Evolutionary conservation across 352 stramenopile genomes (phyloP), one percentile per base, ranked within the genome.

Genomic region (Halophytophthora polymorphica): DNA sequence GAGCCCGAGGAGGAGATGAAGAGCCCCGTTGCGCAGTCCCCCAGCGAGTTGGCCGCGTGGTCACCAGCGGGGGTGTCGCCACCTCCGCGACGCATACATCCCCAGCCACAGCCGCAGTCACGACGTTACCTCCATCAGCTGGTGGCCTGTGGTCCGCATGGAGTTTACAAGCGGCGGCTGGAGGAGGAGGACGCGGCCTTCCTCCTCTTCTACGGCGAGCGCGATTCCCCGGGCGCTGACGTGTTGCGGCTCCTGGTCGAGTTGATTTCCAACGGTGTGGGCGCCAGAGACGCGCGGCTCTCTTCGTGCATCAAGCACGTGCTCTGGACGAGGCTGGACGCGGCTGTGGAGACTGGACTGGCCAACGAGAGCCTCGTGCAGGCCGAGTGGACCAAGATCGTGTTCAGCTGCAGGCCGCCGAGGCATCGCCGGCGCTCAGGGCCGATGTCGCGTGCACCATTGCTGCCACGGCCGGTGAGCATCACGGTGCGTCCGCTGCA

Each of bases 321-420:
- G 25, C 59, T 88, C 1, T 86, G 79, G 62, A 43, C 59, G 15
- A 84, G 77, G 43, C 47, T 90, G 15, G 79, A 81, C 18, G 45
- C 52, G 7, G 52, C 53, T 8, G 67, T 87, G 18, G 59, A 76
- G 18, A 44, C 56, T 0, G 59, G 63, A 7, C 45, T 85, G 8
- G 51, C 61, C 0, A 61, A 64, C 15, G 70, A 84, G 25, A 64
- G 71, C 6, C 17, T 66, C 5, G 60, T 67, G 35, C 73, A 82
- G 45, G 84, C 80, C 0, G 80, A 90, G 44, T 90, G 80, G 80
- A 90, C 86, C 53, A 88, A 88, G 64, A 90, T 90, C 40, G 74
- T 86, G 25, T 82, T 90, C 31, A 82, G 75, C 39, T 77, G 50
- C 36, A 68, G 23, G 45, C 67, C 50, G 10, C 62, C 56, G 45